Conservation (phyloP, 1,139 yeast genomes). For the Debaryomyces nepalensis region DNA sequence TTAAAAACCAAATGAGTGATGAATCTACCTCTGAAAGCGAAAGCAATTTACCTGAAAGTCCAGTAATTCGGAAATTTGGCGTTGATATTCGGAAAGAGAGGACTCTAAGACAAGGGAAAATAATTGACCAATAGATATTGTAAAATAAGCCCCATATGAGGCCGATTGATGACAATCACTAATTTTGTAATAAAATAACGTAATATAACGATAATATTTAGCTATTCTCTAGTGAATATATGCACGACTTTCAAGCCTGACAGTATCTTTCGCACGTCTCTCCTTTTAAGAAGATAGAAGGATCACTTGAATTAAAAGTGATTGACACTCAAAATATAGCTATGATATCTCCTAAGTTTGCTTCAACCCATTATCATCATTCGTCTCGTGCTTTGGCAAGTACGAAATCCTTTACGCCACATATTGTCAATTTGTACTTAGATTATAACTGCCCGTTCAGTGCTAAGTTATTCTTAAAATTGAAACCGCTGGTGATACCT, state of each 20-base stretch:
- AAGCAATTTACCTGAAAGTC: background rate
- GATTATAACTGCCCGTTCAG: conserved; percentile 85
- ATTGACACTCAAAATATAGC: background rate
- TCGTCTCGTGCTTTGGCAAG: conserved; percentile 25
- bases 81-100: conserved; percentile 2
- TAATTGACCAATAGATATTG: background rate
- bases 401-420: conserved; percentile 30
- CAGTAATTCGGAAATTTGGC: conserved; percentile 3
- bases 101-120: background rate
- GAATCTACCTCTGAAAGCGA: background rate
- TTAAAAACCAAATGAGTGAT: background rate
- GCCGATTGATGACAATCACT: too few relatives aligned
- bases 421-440: conserved; percentile 56
- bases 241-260: too few relatives aligned
- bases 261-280: too few relatives aligned
- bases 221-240: too few relatives aligned
- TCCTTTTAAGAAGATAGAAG: too few relatives aligned
- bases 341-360: conserved; percentile 51
- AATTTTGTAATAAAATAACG: too few relatives aligned
- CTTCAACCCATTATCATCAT: conserved; percentile 42
- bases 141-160: background rate
- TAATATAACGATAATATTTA: too few relatives aligned
- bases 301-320: background rate
- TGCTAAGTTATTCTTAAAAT: conserved; percentile 62
- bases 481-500: conserved; percentile 60